Percentiles rank a stretch among this genome's conserved stretches.
Evolutionary conservation across 2,329 filamentous ascomycete species (phyloP).

Genomic region (Epichloe festucae): DNA sequence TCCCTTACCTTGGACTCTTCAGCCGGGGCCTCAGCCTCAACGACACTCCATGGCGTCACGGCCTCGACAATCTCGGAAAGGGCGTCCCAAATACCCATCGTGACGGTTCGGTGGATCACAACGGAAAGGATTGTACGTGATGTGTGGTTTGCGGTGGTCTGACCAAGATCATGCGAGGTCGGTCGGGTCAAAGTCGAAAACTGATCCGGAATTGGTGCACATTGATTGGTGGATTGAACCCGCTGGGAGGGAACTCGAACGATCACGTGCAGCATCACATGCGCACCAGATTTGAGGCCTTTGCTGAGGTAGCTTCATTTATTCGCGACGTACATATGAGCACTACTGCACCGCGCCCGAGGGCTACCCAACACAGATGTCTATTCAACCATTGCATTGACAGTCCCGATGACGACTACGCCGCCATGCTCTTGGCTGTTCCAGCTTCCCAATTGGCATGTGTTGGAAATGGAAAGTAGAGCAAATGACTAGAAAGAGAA

Average conservation of each 20-base stretch:
- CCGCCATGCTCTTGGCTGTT: too few relatives aligned
- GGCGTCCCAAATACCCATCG: slow-evolving; percentile 56
- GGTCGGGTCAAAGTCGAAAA: slow-evolving; percentile 28
- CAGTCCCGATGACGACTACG: too few relatives aligned
- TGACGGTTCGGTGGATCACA: slow-evolving; percentile 26
- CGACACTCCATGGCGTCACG: slow-evolving; percentile 50
- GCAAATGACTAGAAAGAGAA: not conserved
- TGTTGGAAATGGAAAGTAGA: too few relatives aligned
- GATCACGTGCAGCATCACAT: slow-evolving; percentile 14
- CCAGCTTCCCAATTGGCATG: too few relatives aligned
- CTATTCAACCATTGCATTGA: too few relatives aligned
- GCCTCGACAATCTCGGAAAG: slow-evolving; percentile 52
- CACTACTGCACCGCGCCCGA: too few relatives aligned
- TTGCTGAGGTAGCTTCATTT: too few relatives aligned
- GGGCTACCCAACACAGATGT: too few relatives aligned
- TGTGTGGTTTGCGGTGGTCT: slow-evolving; percentile 19
- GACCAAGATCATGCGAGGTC: slow-evolving; percentile 21
- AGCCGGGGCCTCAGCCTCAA: slow-evolving; percentile 55
- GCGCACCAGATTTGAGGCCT: not conserved
- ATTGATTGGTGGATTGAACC: slow-evolving; percentile 29
- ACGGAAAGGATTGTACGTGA: slow-evolving; percentile 24
- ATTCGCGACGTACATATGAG: too few relatives aligned
- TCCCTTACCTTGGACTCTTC: slow-evolving; percentile 44
- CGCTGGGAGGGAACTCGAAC: not conserved
- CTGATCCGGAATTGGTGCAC: slow-evolving; percentile 35